A percentile compares a stretch with the other conserved stretches of the same genome.
phyloP scores from a whole-genome alignment of 2,329 filamentous ascomycete species.

The Paecilomyces variotii region DNA sequence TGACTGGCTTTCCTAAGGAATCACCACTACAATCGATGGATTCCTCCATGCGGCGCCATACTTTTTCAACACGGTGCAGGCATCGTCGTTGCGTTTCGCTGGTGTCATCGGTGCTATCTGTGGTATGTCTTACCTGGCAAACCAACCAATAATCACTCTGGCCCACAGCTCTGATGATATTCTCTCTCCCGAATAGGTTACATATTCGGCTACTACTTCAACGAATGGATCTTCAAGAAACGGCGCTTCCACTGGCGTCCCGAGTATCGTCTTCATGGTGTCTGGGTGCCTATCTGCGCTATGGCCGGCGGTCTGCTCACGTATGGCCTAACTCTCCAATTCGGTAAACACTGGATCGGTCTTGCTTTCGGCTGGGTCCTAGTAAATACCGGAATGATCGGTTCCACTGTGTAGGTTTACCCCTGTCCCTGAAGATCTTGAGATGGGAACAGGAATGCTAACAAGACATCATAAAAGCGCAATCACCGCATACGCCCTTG shows the following conservation, averaged over 20 bases:
- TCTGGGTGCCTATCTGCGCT: constrained; percentile 24
- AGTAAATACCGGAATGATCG: constrained; percentile 29
- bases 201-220: constrained; percentile 27
- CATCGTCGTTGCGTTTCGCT: constrained; percentile 30
- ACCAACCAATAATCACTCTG: neutral
- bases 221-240: constrained; percentile 22
- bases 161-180: neutral
- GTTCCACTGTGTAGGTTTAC: constrained; percentile 23
- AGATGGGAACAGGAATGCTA: neutral
- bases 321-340: constrained; percentile 28
- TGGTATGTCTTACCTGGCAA: constrained; percentile 10
- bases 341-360: constrained; percentile 27
- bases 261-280: constrained; percentile 28
- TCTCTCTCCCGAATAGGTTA: constrained; percentile 14
- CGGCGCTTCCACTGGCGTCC: constrained; percentile 18
- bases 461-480: constrained; percentile 10
- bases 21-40: constrained; percentile 27
- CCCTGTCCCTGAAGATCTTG: neutral
- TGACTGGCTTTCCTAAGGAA: constrained; percentile 13
- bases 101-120: constrained; percentile 25
- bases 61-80: constrained; percentile 24
- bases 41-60: constrained; percentile 28
- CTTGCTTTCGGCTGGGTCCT: constrained; percentile 31
- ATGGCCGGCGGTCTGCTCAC: constrained; percentile 25
- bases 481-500: constrained; percentile 29